Evolutionary conservation across 768 basidiomycete species (phyloP).

Genomic region (Suillus brevipes): DNA sequence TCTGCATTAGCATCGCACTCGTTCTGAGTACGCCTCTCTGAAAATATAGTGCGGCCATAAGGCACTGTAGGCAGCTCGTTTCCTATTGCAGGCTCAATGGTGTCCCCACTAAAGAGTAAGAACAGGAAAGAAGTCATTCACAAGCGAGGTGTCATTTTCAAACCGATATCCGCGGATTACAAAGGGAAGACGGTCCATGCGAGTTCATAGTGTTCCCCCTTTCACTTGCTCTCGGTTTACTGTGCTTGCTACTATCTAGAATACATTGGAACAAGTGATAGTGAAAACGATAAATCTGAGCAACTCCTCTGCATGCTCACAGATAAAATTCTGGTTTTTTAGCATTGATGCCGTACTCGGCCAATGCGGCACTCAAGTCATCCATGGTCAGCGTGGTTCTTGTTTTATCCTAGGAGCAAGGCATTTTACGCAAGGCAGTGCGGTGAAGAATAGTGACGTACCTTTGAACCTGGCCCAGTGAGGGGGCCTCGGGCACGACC

Average conservation of each 20-base stretch:
- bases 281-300: background rate
- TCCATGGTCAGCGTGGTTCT: conserved; percentile 97
- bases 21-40: background rate
- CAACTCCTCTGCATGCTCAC: conserved; percentile 32
- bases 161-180: background rate
- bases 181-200: background rate
- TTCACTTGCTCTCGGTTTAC: background rate
- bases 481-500: conserved; percentile 63
- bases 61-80: background rate
- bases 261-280: background rate
- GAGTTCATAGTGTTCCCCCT: background rate
- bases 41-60: background rate
- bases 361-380: conserved; percentile 86
- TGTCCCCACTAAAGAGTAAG: background rate
- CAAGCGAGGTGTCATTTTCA: background rate
- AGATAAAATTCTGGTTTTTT: conserved; percentile 95
- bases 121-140: background rate
- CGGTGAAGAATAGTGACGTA: conserved; percentile 29
- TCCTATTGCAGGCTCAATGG: background rate
- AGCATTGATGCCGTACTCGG: conserved; percentile 94
- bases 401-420: conserved; percentile 69
- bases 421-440: conserved; percentile 5
- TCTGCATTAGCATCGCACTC: background rate
- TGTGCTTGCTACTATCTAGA: conserved; percentile 1
- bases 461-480: conserved; percentile 64